Base-by-base conservation (phyloP, 73 alveolate genomes). In the Paramecium sonneborni region DNA sequence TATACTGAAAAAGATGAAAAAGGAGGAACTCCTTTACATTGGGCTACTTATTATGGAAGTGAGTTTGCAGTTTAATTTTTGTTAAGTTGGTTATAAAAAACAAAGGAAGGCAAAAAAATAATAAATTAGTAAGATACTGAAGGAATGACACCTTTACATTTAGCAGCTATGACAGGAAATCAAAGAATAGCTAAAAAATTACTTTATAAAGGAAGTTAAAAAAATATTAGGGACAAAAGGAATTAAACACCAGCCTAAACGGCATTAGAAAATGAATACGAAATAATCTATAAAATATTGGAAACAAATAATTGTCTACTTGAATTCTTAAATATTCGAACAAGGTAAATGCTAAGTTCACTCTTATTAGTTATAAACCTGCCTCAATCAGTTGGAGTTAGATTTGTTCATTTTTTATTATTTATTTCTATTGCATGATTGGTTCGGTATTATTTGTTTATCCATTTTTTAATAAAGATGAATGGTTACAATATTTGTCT, bases 11-110 rank as follows among this genome's bases (percentile, higher is more conserved):
- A 70, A 43, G 99, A 97, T 86, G 92, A 92, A 12, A 96, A 96
- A 37, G 97, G 97, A 0, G 96, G 98, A 48, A 96, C 98, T 62
- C 98, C 99, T n/a, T 88, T 97, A 37, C 99, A 97, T 82, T 97
- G 99, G 99, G 99, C 99, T 11, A 93, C 95, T 7, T 94, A 96
- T 94, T 72, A 57, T 67, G 96, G 96, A 12, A 69, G 96, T 34
- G 96, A 93, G 39, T 68, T 67, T 89, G 90, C 94, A 6, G 96
- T 86, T 3, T 41, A 86, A 39, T 86, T 62, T 23, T 76, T 86
- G 14, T 55, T 86, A 12, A 86, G 85, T 57, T 86, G 68, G 85
- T 35, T 62, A 26, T 1, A 6, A 34, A 48, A 23, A 72, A 57
- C 32, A 23, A 57, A 18, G 82, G 57, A 94, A 52, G 55, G 58